Percentiles rank a stretch among this genome's conserved stretches.
Conservation (phyloP, 768 basidiomycete genomes). For the Mycena indigotica region DNA sequence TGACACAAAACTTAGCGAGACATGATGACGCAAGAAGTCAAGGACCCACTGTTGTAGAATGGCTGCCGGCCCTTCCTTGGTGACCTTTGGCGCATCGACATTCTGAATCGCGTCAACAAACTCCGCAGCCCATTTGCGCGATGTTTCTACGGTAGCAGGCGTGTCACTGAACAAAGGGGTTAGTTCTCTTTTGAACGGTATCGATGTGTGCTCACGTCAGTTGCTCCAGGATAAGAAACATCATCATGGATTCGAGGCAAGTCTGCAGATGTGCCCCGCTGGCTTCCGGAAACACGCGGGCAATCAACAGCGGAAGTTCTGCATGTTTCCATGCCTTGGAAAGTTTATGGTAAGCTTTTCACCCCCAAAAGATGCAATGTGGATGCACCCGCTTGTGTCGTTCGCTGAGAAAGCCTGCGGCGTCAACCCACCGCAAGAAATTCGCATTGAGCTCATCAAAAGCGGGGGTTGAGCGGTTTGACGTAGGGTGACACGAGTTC, state of each 20-base stretch:
- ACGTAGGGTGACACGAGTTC: constrained; percentile 14
- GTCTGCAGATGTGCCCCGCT: constrained; percentile 20
- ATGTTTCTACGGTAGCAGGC: constrained; percentile 14
- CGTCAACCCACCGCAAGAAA: constrained; percentile 24
- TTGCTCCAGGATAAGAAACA: constrained; percentile 27
- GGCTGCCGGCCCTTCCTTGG: constrained; percentile 12
- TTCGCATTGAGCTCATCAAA: constrained; percentile 19
- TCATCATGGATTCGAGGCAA: constrained; percentile 23
- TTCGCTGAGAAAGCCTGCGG: constrained; percentile 18
- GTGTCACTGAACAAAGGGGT: constrained; percentile 5
- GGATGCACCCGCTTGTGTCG: constrained; percentile 20
- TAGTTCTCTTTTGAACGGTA: not conserved
- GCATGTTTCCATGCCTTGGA: constrained; percentile 26
- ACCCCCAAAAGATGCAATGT: not conserved
- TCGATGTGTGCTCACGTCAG: constrained; percentile 18
- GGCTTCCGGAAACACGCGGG: constrained; percentile 24
- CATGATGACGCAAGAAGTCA: not conserved
- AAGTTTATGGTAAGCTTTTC: not conserved
- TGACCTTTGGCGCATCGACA: constrained; percentile 1
- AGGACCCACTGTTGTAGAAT: constrained; percentile 21
- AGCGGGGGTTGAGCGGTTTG: constrained; percentile 19
- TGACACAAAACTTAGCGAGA: not conserved
- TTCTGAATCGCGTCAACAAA: constrained; percentile 18
- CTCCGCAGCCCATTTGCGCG: constrained; percentile 19
- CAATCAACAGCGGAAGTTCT: constrained; percentile 25